A percentile compares a stretch with the other conserved stretches of the same genome.
Conservation (phyloP, 2,329 filamentous ascomycete species). For the Coleophoma cylindrospora region DNA sequence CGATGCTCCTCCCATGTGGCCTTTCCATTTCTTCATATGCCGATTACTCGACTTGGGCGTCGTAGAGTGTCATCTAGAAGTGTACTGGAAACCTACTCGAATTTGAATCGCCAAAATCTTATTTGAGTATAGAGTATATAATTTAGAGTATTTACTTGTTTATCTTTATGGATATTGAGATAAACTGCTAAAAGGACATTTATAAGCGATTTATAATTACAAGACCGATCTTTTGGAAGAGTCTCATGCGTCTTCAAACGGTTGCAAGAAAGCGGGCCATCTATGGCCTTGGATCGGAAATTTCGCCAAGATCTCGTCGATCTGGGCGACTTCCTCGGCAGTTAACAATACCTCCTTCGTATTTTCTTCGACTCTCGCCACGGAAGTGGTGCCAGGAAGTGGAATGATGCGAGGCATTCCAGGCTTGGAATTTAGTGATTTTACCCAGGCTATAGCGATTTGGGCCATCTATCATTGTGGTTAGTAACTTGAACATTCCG, state of each 20-base stretch:
- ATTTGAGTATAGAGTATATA: too few relatives aligned
- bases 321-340: not conserved
- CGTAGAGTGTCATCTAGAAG: too few relatives aligned
- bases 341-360: not conserved
- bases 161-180: too few relatives aligned
- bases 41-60: too few relatives aligned
- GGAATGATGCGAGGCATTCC: slow-evolving; percentile 6
- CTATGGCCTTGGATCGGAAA: not conserved
- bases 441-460: slow-evolving; percentile 4
- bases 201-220: too few relatives aligned
- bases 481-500: not conserved
- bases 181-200: too few relatives aligned
- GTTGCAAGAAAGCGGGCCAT: not conserved
- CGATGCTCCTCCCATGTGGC: too few relatives aligned
- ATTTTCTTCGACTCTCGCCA: not conserved
- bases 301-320: not conserved
- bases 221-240: too few relatives aligned
- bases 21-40: too few relatives aligned
- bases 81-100: too few relatives aligned
- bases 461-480: slow-evolving; percentile 1
- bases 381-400: slow-evolving; percentile 1
- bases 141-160: too few relatives aligned
- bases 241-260: not conserved
- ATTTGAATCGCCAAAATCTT: too few relatives aligned
- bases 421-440: not conserved